A percentile compares a stretch with the other conserved stretches of the same genome.
Conservation (phyloP, 2,329 filamentous ascomycete genomes). For the Cytospora piceae region DNA sequence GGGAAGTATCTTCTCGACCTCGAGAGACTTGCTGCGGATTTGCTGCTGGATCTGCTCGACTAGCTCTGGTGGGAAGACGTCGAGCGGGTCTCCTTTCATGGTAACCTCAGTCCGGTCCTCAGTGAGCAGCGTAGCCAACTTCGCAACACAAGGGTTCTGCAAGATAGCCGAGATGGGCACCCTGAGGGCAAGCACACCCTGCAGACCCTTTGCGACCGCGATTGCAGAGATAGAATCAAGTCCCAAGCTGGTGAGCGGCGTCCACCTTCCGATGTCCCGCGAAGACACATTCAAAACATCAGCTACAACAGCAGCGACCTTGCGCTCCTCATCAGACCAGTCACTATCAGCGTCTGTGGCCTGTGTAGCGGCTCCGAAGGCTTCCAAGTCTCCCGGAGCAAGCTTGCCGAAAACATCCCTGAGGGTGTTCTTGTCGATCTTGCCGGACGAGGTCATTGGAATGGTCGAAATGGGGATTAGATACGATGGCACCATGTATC, state of each 20-base stretch:
- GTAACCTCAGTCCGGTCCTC: background rate
- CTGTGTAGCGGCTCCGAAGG: slow-evolving; percentile 30
- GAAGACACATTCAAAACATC: slow-evolving; percentile 50
- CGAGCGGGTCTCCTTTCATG: background rate
- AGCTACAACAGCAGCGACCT: slow-evolving; percentile 60
- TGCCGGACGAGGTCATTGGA: slow-evolving; percentile 75
- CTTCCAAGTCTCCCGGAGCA: slow-evolving; percentile 46
- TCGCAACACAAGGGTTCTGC: slow-evolving; percentile 67
- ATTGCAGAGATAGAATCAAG: slow-evolving; percentile 86
- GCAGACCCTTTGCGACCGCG: slow-evolving; percentile 62
- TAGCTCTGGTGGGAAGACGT: slow-evolving; percentile 39
- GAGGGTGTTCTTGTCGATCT: slow-evolving; percentile 67
- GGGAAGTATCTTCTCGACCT: slow-evolving; percentile 65
- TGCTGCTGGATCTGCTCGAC: slow-evolving; percentile 36
- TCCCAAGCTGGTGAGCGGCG: slow-evolving; percentile 77
- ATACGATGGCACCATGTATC: slow-evolving; percentile 79
- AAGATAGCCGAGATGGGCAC: slow-evolving; percentile 72
- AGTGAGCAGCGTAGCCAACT: slow-evolving; percentile 51
- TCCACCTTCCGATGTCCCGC: slow-evolving; percentile 60
- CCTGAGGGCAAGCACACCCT: slow-evolving; percentile 46
- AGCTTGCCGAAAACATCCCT: slow-evolving; percentile 52
- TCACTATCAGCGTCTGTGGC: slow-evolving; percentile 40
- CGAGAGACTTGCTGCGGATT: slow-evolving; percentile 39
- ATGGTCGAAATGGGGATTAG: slow-evolving; percentile 71
- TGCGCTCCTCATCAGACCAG: slow-evolving; percentile 60